phyloP scores from a whole-genome alignment of 2,329 filamentous ascomycete genomes.

The Fusarium setosum region DNA sequence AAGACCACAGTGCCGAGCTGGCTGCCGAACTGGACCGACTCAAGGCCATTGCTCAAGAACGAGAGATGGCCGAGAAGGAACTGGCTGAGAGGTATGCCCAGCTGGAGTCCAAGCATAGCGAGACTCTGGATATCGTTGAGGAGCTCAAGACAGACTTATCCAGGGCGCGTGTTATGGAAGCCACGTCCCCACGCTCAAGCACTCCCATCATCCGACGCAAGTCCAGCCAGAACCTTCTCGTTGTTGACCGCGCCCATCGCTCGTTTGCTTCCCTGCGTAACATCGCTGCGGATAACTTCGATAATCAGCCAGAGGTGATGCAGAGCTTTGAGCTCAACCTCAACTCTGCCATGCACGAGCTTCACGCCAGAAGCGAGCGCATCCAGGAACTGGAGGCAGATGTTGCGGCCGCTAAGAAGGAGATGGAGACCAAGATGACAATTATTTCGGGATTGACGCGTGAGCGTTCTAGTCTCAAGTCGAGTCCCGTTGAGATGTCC shows the following conservation, averaged over 20 bases:
- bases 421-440: slow-evolving; percentile 96
- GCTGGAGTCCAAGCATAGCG: slow-evolving; percentile 83
- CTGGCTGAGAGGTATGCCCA: slow-evolving; percentile 84
- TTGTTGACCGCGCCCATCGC: slow-evolving; percentile 89
- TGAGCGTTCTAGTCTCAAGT: slow-evolving; percentile 90
- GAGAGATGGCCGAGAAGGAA: slow-evolving; percentile 78
- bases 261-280: slow-evolving; percentile 91
- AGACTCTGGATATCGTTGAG: slow-evolving; percentile 87
- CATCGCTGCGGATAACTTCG: slow-evolving; percentile 88
- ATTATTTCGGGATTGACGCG: slow-evolving; percentile 95
- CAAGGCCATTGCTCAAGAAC: slow-evolving; percentile 77
- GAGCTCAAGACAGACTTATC: slow-evolving; percentile 89
- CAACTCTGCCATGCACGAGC: slow-evolving; percentile 91
- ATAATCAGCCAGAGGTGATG: slow-evolving; percentile 82
- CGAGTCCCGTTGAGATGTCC: slow-evolving; percentile 87
- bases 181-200: slow-evolving; percentile 71
- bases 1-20: slow-evolving; percentile 56
- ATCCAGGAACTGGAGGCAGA: slow-evolving; percentile 92
- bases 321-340: slow-evolving; percentile 94
- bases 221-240: slow-evolving; percentile 89
- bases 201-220: slow-evolving; percentile 90
- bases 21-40: slow-evolving; percentile 77
- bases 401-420: slow-evolving; percentile 84
- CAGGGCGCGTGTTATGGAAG: slow-evolving; percentile 74
- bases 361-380: slow-evolving; percentile 86